phyloP scores from a whole-genome alignment of 441 rosid species.

The Pelargonium citronellum region DNA sequence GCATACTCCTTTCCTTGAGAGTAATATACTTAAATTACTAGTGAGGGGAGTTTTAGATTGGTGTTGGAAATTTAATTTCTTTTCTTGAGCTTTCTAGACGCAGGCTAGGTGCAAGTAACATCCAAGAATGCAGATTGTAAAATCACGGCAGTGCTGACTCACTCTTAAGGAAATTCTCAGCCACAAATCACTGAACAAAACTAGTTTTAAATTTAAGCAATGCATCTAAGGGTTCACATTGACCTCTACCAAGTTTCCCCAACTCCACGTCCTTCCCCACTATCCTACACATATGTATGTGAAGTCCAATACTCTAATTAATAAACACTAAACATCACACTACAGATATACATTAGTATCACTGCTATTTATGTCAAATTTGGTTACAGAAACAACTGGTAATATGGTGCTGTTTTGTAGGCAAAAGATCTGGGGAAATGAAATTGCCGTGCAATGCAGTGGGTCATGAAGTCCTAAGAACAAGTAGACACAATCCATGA shows the following conservation, averaged over 20 bases:
- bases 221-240: neutral
- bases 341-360: too few relatives aligned
- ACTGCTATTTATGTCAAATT: neutral
- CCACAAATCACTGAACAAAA: neutral
- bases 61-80: neutral
- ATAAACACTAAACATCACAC: neutral
- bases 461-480: neutral
- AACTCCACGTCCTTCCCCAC: neutral
- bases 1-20: neutral
- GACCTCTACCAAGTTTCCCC: neutral
- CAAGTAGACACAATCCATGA: conserved; percentile 1
- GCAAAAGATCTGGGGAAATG: neutral
- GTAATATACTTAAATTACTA: neutral
- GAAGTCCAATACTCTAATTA: neutral
- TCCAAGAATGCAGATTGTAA: neutral
- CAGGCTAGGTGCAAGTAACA: neutral
- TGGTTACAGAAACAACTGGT: neutral
- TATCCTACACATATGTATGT: neutral
- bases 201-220: neutral
- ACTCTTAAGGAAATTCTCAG: neutral
- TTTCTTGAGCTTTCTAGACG: too few relatives aligned
- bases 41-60: neutral
- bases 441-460: neutral
- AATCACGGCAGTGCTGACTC: conserved; percentile 1
- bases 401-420: neutral